Conservation (phyloP, 2,329 filamentous ascomycete species). For the Graphiopsis chlorocephala region DNA sequence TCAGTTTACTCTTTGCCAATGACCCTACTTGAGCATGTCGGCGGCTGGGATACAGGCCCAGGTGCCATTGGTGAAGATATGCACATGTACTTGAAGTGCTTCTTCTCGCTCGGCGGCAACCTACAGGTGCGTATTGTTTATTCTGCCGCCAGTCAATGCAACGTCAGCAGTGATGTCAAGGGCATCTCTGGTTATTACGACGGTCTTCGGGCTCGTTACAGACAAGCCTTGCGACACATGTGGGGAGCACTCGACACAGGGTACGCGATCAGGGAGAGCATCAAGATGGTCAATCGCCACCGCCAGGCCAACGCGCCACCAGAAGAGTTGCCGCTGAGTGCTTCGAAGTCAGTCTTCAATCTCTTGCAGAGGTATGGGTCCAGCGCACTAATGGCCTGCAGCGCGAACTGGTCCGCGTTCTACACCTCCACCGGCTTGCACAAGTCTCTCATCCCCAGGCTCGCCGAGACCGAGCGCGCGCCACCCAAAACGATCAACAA, state of each 20-base stretch:
- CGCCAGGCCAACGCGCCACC: conserved; percentile 15
- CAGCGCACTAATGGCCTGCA: conserved; percentile 19
- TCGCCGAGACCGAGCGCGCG: conserved; percentile 19
- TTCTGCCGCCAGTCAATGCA: conserved; percentile 70
- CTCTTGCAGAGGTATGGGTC: conserved; percentile 7
- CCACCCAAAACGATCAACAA: conserved; percentile 30
- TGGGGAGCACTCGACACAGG: conserved; percentile 71
- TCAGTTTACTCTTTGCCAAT: conserved; percentile 72
- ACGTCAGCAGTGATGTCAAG: conserved; percentile 60
- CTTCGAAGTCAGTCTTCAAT: conserved; percentile 27
- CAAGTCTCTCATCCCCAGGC: conserved; percentile 26
- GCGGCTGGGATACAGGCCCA: conserved; percentile 68
- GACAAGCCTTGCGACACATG: conserved; percentile 72
- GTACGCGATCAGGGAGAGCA: conserved; percentile 51
- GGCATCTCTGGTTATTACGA: conserved; percentile 54
- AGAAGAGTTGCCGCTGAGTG: conserved; percentile 23
- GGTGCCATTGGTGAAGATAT: conserved; percentile 74
- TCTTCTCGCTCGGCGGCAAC: conserved; percentile 70
- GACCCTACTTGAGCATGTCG: conserved; percentile 64
- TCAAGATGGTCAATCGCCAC: conserved; percentile 30
- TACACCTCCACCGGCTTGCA: conserved; percentile 31
- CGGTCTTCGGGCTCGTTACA: conserved; percentile 65
- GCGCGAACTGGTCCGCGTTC: conserved; percentile 32
- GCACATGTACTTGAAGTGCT: conserved; percentile 77
- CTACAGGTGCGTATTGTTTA: conserved; percentile 62